Evolutionary conservation across 2,329 filamentous ascomycete genomes (phyloP), one percentile per base, ranked within the genome.

Genomic region (Aspergillus sp.): DNA sequence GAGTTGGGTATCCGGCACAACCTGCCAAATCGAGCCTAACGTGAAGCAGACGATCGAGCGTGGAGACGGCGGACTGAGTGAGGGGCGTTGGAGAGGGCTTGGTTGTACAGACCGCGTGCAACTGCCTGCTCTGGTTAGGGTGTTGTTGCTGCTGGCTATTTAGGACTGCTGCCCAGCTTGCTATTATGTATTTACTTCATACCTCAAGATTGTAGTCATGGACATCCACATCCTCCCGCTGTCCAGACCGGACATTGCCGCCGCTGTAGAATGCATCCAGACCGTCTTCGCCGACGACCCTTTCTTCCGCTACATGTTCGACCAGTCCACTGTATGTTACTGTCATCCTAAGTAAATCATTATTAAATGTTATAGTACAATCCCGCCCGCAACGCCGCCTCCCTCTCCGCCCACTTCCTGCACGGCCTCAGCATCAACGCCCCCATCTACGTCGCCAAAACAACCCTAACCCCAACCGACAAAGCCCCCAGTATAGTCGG

Each of bases 281-380:
- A 77, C 82, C 64, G 86, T 86, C 0, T 90, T 90, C 68, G 82
- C 80, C 6, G 79, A 85, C 11, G 87, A 90, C 65, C 87, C 87
- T 0, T 90, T 89, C 66, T 86, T 86, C 64, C 75, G 77, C 19
- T 90, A 86, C 86, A 80, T 86, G 7, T 89, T 85, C 59, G 75
- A 88, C 66, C 77, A 79, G 44, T 72, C 76, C 31, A 84, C 84
- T 70, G 85, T 84, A 73, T 62, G 76, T 73, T 52, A 21, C 19
- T 21, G 19, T 21, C 19, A 21, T 21, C 21, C 53, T 51, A 46
- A 48, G 52, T 51, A 24, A 19, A 48, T 45, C 6, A 44, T 21
- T 7, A 49, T 48, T 55, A 49, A 52, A 43, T 11, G 7, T 8
- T 7, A 62, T 68, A 87, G 83, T 87, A 88, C 73, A 83, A 83